Evolutionary conservation across 306 rosid species (phyloP).

Genomic region (Acacia confusa): DNA sequence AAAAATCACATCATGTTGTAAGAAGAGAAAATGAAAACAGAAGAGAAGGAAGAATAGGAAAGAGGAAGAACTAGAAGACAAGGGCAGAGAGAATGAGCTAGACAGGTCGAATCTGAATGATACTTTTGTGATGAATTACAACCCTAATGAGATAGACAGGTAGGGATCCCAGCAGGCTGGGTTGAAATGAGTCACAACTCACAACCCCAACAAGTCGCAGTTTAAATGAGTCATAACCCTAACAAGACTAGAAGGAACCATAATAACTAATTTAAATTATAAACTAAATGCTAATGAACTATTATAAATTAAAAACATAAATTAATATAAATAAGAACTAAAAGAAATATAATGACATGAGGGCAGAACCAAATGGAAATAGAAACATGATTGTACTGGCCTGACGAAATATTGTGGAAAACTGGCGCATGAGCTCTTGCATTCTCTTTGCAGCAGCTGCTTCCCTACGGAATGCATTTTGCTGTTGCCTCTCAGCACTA

Average conservation of each 20-base stretch:
- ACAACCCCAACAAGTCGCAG: neutral
- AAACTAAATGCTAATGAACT: neutral
- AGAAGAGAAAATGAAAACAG: neutral
- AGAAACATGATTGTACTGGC: constrained; percentile 30
- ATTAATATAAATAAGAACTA: neutral
- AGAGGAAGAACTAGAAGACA: neutral
- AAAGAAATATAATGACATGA: neutral
- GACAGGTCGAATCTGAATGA: neutral
- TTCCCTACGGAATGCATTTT: constrained; percentile 53
- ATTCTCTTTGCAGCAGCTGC: constrained; percentile 60
- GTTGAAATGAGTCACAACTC: neutral
- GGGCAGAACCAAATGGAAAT: neutral
- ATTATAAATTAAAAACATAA: neutral
- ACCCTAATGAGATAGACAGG: neutral
- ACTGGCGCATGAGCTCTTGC: constrained; percentile 73
- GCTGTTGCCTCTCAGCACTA: constrained; percentile 51
- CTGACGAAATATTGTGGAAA: constrained; percentile 64
- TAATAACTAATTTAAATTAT: too few relatives aligned
- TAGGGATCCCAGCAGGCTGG: neutral
- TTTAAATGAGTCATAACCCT: neutral
- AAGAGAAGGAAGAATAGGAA: neutral
- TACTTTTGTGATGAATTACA: neutral
- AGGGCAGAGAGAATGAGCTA: neutral
- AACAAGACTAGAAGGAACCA: neutral
- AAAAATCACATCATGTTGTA: neutral